phyloP scores from a whole-genome alignment of 345 rosid genomes.

The Syzygium aqueum region DNA sequence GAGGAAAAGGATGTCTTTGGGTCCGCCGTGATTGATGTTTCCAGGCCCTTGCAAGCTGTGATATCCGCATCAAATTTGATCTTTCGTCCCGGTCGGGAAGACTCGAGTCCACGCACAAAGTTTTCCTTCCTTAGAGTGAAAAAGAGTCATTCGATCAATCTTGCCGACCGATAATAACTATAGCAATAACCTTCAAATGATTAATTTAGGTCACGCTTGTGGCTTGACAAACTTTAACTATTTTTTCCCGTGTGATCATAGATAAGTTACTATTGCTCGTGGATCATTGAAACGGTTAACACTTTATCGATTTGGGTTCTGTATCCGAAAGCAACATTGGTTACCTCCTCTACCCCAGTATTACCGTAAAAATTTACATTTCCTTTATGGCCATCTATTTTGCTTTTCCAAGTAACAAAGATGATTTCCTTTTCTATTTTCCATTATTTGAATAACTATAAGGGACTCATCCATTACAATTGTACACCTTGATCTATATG shows the following conservation, averaged over 20 bases:
- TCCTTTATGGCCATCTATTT: neutral
- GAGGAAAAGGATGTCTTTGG: too few relatives aligned
- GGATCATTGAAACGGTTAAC: too few relatives aligned
- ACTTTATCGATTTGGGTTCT: too few relatives aligned
- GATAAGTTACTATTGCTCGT: neutral
- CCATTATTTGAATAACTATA: neutral
- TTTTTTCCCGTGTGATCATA: neutral
- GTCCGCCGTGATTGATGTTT: neutral
- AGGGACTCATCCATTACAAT: neutral
- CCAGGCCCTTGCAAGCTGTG: neutral
- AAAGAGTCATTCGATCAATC: neutral
- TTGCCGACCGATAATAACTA: too few relatives aligned
- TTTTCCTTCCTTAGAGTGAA: neutral
- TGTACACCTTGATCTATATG: neutral
- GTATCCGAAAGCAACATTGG: too few relatives aligned
- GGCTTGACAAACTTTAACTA: neutral
- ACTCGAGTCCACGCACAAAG: neutral
- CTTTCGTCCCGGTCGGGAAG: neutral
- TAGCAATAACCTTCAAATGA: neutral
- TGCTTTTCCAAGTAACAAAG: neutral
- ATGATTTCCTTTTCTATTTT: neutral
- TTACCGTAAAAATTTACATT: neutral
- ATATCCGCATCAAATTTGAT: neutral
- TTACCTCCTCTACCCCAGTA: neutral
- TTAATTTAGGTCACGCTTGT: neutral